Percentiles rank a stretch among this genome's conserved stretches.
These are phyloP conservation scores for Bipolaris bicolor DNA, from an alignment of 2,329 filamentous ascomycete species.

Conservation along the genomic window DNA sequence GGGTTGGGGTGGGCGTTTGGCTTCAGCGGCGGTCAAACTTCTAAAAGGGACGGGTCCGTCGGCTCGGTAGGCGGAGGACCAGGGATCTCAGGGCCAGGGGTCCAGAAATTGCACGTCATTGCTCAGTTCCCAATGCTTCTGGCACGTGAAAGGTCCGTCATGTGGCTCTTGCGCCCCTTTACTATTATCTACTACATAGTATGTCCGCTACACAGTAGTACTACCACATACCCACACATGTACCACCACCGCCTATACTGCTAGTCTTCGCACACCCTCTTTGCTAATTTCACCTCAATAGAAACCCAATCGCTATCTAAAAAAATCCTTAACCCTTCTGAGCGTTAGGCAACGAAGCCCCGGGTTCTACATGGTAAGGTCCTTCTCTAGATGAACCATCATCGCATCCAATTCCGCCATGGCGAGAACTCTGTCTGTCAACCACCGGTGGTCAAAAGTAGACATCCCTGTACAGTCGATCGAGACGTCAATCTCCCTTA, in stretches of 20 bases:
- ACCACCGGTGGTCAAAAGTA: no score
- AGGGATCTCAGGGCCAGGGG: constrained; percentile 7
- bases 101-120: constrained; percentile 19
- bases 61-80: constrained; percentile 20
- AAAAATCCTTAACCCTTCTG: not conserved
- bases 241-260: no score
- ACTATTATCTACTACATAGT: no score
- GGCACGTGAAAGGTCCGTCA: constrained; percentile 19
- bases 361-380: not conserved
- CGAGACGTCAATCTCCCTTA: not conserved
- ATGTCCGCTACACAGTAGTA: no score
- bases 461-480: not conserved
- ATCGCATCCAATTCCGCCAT: no score
- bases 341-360: not conserved
- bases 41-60: constrained; percentile 23
- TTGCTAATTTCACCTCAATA: no score
- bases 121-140: constrained; percentile 14
- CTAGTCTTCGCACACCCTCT: no score
- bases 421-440: no score
- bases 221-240: no score
- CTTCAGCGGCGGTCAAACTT: constrained; percentile 18
- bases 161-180: not conserved
- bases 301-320: no score
- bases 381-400: not conserved
- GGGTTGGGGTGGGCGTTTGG: constrained; percentile 18